Evolutionary conservation across 768 basidiomycete species (phyloP).

Genomic region (Boletus eberwhitei): DNA sequence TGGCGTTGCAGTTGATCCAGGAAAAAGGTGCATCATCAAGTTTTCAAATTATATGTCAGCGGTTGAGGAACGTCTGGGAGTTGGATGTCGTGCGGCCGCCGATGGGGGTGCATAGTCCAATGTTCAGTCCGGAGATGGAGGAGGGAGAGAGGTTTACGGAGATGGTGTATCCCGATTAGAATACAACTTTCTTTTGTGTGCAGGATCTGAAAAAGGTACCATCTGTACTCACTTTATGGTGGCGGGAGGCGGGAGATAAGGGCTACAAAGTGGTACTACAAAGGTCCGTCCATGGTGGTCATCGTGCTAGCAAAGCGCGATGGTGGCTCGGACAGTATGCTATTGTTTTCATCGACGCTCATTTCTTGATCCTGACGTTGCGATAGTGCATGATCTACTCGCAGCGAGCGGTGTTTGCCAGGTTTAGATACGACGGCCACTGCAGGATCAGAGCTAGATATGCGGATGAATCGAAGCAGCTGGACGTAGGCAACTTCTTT

Average conservation of each 20-base stretch:
- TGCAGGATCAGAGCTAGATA: constrained; percentile 55
- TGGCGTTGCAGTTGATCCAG: constrained; percentile 64
- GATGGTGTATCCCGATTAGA: constrained; percentile 33
- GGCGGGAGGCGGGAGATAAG: neutral
- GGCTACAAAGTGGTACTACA: constrained; percentile 11
- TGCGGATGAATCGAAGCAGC: constrained; percentile 71
- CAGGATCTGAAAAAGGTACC: constrained; percentile 13
- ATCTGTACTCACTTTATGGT: constrained; percentile 3
- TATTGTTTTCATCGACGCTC: constrained; percentile 27
- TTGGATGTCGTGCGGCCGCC: constrained; percentile 41
- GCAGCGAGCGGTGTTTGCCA: constrained; percentile 52
- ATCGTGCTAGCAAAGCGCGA: constrained; percentile 39
- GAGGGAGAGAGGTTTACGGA: constrained; percentile 28
- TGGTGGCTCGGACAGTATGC: constrained; percentile 27
- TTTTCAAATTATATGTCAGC: constrained; percentile 71
- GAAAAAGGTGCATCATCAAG: constrained; percentile 86
- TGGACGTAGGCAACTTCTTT: constrained; percentile 68
- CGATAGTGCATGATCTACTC: neutral
- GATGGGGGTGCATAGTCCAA: constrained; percentile 14
- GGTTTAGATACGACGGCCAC: constrained; percentile 51
- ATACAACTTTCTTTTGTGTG: constrained; percentile 5
- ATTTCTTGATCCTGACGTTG: constrained; percentile 24
- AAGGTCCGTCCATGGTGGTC: constrained; percentile 34
- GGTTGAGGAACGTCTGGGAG: constrained; percentile 69
- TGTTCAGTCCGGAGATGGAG: constrained; percentile 29